These are phyloP conservation scores for Tagetes patula DNA, from an alignment of 129 eudicot genomes.

Conservation along the genomic window DNA sequence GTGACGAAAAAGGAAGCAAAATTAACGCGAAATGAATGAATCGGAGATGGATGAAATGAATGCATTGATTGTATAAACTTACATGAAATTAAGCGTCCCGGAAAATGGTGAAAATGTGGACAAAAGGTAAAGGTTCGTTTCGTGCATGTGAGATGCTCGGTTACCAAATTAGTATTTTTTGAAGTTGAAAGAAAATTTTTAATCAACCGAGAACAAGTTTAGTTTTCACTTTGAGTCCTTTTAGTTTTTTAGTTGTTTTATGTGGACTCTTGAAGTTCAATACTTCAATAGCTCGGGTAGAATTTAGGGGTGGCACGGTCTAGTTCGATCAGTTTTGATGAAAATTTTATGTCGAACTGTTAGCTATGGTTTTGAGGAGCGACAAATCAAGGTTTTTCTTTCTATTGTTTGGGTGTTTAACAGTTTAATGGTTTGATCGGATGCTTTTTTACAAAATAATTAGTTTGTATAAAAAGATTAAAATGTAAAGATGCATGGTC, in stretches of 20 bases:
- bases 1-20: neutral
- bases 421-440: too few species aligned
- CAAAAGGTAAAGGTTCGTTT: conserved; percentile 28
- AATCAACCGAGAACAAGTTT: neutral
- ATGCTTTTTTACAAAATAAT: too few species aligned
- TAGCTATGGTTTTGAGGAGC: neutral
- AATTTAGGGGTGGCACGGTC: too few species aligned
- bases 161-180: conserved; percentile 10
- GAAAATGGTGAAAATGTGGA: conserved; percentile 25
- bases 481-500: too few species aligned
- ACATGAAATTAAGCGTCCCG: conserved; percentile 20
- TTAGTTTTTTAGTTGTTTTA: neutral
- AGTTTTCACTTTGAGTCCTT: conserved; percentile 24
- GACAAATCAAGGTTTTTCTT: neutral
- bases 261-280: neutral
- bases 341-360: too few species aligned
- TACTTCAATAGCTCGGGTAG: too few species aligned
- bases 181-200: conserved; percentile 2
- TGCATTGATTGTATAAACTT: neutral
- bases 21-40: neutral
- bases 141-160: conserved; percentile 36
- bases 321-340: too few species aligned
- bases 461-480: too few species aligned
- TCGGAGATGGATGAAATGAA: neutral
- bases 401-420: too few species aligned